These are phyloP conservation scores for Cyberlindnera mycetangii DNA, from an alignment of 805 yeast genomes.

Conservation along the genomic window DNA sequence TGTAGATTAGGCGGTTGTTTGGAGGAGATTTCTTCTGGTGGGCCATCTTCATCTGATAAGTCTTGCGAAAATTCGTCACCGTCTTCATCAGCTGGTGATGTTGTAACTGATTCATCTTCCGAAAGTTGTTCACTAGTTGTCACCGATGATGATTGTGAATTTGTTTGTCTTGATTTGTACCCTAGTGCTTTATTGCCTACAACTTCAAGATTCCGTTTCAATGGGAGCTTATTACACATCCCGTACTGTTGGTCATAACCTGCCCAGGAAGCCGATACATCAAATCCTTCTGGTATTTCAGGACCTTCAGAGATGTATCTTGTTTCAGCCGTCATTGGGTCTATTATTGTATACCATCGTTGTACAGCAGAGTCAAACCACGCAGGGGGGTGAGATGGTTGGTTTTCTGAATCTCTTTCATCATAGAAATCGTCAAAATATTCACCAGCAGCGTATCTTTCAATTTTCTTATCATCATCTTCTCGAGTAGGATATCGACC, in stretches of 20 bases:
- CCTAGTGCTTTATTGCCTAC: too few relatives aligned
- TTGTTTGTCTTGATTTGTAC: too few relatives aligned
- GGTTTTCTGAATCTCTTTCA: not conserved
- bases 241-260: not conserved
- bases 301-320: slow-evolving; percentile 9
- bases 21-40: slow-evolving; percentile 15
- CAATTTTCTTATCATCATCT: not conserved
- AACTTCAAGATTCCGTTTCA: too few relatives aligned
- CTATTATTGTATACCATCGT: slow-evolving; percentile 7
- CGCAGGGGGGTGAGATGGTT: not conserved
- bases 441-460: slow-evolving; percentile 6
- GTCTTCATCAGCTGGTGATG: slow-evolving; percentile 2
- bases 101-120: not conserved
- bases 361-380: slow-evolving; percentile 10
- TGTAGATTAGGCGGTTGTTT: not conserved
- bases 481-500: slow-evolving; percentile 11
- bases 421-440: slow-evolving; percentile 12
- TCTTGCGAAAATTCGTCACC: slow-evolving; percentile 6
- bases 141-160: too few relatives aligned
- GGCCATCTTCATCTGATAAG: slow-evolving; percentile 3
- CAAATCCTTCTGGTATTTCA: slow-evolving; percentile 4
- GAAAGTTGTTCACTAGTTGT: too few relatives aligned
- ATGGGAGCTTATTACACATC: not conserved
- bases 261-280: not conserved
- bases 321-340: slow-evolving; percentile 1